Evolutionary conservation across 495 filamentous ascomycete species (phyloP), one percentile per base, ranked within the genome.

Genomic region (Lasiosphaeria miniovina): DNA sequence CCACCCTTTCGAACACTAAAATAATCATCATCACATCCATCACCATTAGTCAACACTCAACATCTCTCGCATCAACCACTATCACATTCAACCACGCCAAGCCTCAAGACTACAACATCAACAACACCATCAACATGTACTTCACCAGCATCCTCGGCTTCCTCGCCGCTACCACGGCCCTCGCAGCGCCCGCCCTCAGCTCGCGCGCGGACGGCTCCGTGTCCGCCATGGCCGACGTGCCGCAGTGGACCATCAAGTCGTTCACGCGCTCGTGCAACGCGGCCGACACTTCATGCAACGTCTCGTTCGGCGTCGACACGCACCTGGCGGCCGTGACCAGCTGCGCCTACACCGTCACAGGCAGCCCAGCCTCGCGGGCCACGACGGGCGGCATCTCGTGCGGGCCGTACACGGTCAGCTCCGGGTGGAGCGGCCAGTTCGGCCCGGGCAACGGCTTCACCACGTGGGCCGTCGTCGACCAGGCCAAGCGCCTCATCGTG

Each of bases 371-470:
- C 54, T 77, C 70, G 68, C 67, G 68, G 24, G 62, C 74, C 24
- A 67, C 71, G 52, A 77, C 75, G 49, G 71, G 65, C 34, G 72
- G 74, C 31, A 58, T 68, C 60, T 63, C 32, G 38, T 84, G 81
- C 68, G 82, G 80, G 36, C 66, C 62, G 48, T 84, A 70, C 71
- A 81, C 75, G 58, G 61, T 85, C 56, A 83, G 74, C 49, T 79
- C 78, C 14, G 72, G 71, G 66, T 85, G 81, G 82, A 83, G 80
- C 70, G 80, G 78, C 60, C 75, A 81, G 60, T 85, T 84, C 56
- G 81, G 81, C 60, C 55, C 60, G 7, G 76, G 64, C 49, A 72
- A 80, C 49, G 82, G 82, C 49, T 85, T 85, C 68, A 82, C 80
- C 38, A 82, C 80, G 31, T 64, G 80, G 43, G 69, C 75, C 7